Base-by-base conservation (phyloP, 352 stramenopile species). In the Achlya hypogyna region DNA sequence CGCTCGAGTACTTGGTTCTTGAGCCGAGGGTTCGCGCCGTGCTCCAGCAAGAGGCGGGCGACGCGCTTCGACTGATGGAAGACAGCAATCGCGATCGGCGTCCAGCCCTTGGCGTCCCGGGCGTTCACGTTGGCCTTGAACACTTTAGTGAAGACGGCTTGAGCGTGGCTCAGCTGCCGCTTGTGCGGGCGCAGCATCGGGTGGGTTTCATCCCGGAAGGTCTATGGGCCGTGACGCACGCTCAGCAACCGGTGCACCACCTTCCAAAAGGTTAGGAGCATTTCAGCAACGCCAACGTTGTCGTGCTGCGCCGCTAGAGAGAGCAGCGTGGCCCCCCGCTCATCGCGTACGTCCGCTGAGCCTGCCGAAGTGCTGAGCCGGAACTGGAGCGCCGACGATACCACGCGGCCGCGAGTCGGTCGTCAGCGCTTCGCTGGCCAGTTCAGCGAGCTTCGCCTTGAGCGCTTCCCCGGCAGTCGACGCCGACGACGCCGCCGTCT, bases 61-160 rank as follows among this genome's bases (percentile, higher is more conserved):
- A 75, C 78, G 54, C 73, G 81, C 67, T 95, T 95, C 4, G 85
- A 74, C 49, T 91, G 84, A 66, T 96, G 88, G 66, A 96, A 97
- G 1, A 95, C 83, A 5, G 87, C 87, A 35, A 97, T 90, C 27
- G 83, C 72, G 10, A 88, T 76, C 0, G 86, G 81, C 27, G 84
- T 96, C 88, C 89, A 97, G 1, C 89, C 88, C 23, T 92, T 89
- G 49, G 76, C 78, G 65, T 96, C 87, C 0, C 86, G 75, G 0
- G 81, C 77, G 25, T 89, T 90, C 16, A 89, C 77, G 32, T 88
- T 89, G 5, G 77, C 74, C 60, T 87, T 88, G 62, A 82, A 78
- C 0, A 81, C 70, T 23, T 80, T 81, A 1, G 49, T 59, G 51
- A 34, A 67, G 9, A 58, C 22, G 71, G 69, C 12, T 87, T 72